A percentile compares a stretch with the other conserved stretches of the same genome.
Evolutionary conservation across 116 monocot genomes (phyloP).

Genomic region (Iris pallida): DNA sequence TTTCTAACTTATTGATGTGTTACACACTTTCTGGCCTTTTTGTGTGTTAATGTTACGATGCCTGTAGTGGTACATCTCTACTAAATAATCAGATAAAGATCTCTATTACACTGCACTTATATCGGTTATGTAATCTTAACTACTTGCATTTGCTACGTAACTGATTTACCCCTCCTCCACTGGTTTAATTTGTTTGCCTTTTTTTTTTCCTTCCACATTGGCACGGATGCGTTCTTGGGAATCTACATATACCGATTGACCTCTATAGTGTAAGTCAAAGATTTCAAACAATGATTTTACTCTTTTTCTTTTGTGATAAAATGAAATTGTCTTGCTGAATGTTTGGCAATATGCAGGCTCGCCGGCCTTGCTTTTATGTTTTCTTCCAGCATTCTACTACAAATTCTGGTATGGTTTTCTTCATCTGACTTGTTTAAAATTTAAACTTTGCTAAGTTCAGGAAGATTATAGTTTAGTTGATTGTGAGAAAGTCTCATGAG

Average conservation of each 20-base stretch:
- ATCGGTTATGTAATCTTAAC: background rate
- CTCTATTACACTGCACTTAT: background rate
- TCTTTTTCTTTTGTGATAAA: constrained; percentile 7
- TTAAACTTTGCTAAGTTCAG: constrained; percentile 3
- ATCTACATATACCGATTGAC: constrained; percentile 4
- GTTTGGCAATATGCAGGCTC: constrained; percentile 54
- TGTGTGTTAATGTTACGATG: too few species aligned
- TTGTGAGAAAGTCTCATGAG: background rate
- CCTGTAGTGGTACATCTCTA: too few species aligned
- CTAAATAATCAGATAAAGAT: too few species aligned
- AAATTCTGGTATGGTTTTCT: constrained; percentile 65
- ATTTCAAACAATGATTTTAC: background rate
- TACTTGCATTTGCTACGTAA: background rate
- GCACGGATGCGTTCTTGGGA: constrained; percentile 7
- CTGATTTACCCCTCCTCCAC: background rate
- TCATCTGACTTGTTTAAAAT: background rate
- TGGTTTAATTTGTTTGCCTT: constrained; percentile 1
- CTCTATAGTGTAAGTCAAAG: constrained; percentile 30
- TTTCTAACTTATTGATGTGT: too few species aligned
- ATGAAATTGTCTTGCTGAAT: constrained; percentile 2
- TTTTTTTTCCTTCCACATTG: background rate
- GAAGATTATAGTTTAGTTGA: background rate
- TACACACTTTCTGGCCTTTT: too few species aligned
- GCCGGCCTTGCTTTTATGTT: constrained; percentile 99
- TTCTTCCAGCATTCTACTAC: constrained; percentile 80